Base-by-base conservation (phyloP, 345 rosid species). In the Aquilaria sinensis region DNA sequence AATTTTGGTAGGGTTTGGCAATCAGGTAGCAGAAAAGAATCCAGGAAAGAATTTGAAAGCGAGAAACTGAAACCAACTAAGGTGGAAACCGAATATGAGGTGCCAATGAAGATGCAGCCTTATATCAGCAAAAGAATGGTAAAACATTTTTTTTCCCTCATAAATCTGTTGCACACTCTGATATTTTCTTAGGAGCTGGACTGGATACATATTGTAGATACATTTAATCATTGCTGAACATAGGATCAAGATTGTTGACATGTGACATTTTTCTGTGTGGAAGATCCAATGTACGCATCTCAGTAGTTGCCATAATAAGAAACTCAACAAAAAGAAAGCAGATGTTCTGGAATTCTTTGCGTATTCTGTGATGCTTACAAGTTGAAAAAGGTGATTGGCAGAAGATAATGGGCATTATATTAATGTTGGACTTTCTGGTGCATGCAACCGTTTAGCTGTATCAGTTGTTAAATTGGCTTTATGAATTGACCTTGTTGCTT, bases 1-100 rank as follows among this genome's bases (percentile, higher is more conserved):
- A 81, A 88, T 67, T 91, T 94, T 72, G 97, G 97, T 67, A 83
- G 97, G 64, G 97, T 95, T 69, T 95, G 99, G 97, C 94, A 94
- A 70, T 85, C 93, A 56, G 97, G 96, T 62, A 81, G 85, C 68
- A 72, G 96, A 49, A 95, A 78, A 74, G 96, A 89, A 75, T 91
- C 96, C 23, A 80, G 93, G 69, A 91, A 85, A 78, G 92, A 95
- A 74, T 91, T 85, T 76, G 92, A 89, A 71, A 75, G 58, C 72
- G 87, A 91, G 75, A 86, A 87, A 61, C 78, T 69, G 59, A 84
- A 84, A 61, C 68, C 74, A 51, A 72, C 78, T 34, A 70, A 76
- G 67, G 74, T 66, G 30, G 87, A 76, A 74, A 76, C 65, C 72
- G 69, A 73, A 37, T 68, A 74, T 33, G 81, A 80, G 62, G 76